Percentiles rank a stretch among this genome's conserved stretches.
Conservation (phyloP, 2,329 filamentous ascomycete species). For the Fusarium sp. region DNA sequence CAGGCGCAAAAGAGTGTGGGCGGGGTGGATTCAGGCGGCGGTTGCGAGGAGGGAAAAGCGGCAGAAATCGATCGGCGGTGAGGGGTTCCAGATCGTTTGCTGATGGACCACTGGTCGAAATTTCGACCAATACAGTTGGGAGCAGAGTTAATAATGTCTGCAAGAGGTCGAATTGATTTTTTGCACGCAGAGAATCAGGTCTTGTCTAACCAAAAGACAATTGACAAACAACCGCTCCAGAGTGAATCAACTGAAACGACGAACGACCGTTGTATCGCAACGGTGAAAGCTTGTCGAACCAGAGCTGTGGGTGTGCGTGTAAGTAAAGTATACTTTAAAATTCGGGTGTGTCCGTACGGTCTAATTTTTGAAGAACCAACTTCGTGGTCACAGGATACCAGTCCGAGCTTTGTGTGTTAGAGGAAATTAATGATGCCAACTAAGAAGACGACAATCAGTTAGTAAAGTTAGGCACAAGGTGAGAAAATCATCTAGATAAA, state of each 20-base stretch:
- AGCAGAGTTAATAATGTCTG: constrained; percentile 14
- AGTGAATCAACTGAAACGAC: constrained; percentile 8
- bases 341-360: constrained; percentile 20
- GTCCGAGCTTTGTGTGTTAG: constrained; percentile 5
- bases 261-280: constrained; percentile 28
- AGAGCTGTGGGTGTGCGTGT: constrained; percentile 24
- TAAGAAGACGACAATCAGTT: constrained; percentile 29
- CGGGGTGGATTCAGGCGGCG: constrained; percentile 37
- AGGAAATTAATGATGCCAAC: constrained; percentile 11
- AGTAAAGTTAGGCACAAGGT: constrained; percentile 26
- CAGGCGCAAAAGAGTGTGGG: constrained; percentile 43
- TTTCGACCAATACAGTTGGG: constrained; percentile 23
- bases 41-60: constrained; percentile 35
- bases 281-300: constrained; percentile 23
- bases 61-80: constrained; percentile 45
- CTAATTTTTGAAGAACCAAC: constrained; percentile 5
- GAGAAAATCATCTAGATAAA: constrained; percentile 24
- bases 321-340: constrained; percentile 11
- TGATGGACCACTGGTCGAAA: constrained; percentile 32
- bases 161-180: constrained; percentile 13
- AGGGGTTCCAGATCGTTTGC: constrained; percentile 43
- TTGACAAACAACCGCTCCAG: neutral
- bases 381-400: constrained; percentile 29
- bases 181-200: neutral
- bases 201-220: neutral